phyloP scores from a whole-genome alignment of 2,329 filamentous ascomycete genomes.

The Aspergillus glaucus region DNA sequence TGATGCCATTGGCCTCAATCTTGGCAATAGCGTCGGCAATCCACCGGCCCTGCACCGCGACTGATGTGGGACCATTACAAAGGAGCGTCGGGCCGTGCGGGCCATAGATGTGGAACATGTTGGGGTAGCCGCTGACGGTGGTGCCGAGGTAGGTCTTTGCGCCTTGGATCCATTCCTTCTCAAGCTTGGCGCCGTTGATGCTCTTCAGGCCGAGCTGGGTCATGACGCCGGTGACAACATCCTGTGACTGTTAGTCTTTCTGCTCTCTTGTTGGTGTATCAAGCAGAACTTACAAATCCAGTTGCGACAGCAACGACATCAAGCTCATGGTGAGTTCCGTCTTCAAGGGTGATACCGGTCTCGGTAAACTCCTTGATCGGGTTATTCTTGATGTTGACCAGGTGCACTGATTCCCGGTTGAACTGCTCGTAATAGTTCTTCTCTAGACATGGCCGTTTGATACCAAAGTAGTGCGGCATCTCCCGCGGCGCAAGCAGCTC shows the following conservation, averaged over 20 bases:
- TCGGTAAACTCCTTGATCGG: conserved; percentile 38
- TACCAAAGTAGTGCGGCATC: conserved; percentile 51
- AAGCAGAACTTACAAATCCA: conserved; percentile 27
- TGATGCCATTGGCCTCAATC: conserved; percentile 42
- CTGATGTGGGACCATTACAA: conserved; percentile 50
- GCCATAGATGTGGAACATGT: conserved; percentile 51
- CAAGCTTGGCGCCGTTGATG: conserved; percentile 23
- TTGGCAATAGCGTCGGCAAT: conserved; percentile 47
- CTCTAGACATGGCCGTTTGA: conserved; percentile 47
- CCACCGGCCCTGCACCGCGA: conserved; percentile 54
- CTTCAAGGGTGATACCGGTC: conserved; percentile 34
- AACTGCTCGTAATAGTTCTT: conserved; percentile 47
- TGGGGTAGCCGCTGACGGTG: conserved; percentile 39
- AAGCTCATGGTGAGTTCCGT: conserved; percentile 31
- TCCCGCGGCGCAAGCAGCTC: conserved; percentile 49
- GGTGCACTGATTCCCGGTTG: conserved; percentile 40
- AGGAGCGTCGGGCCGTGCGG: conserved; percentile 53
- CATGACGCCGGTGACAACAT: conserved; percentile 31
- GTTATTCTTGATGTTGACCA: conserved; percentile 42
- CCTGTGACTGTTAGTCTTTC: too few relatives aligned
- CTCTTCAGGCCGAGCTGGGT: conserved; percentile 35
- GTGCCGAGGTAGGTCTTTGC: conserved; percentile 40
- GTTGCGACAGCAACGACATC: conserved; percentile 41
- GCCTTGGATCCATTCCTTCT: conserved; percentile 33
- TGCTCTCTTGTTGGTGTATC: conserved; percentile 19